A percentile compares a stretch with the other conserved stretches of the same genome.
Evolutionary conservation across 2,329 filamentous ascomycete genomes (phyloP).

Genomic region (Acephala macrosclerotiorum): DNA sequence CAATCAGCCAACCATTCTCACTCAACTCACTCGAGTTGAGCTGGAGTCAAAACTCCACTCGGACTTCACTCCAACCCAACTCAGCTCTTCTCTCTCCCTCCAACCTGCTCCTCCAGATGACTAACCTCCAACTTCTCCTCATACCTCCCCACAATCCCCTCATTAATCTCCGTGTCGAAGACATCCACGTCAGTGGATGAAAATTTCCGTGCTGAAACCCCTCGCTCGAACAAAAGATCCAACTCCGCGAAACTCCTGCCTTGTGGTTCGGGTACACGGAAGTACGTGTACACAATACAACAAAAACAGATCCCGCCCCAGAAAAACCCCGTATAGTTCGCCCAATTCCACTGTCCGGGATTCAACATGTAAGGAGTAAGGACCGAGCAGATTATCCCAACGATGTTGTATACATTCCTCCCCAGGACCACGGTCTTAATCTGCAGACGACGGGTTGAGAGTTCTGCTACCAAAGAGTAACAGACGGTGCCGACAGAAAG

Average conservation of each 20-base stretch:
- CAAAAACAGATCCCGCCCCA: slow-evolving; percentile 73
- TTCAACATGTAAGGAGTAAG: slow-evolving; percentile 95
- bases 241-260: slow-evolving; percentile 87
- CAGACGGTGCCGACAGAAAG: slow-evolving; percentile 88
- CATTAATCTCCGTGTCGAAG: slow-evolving; percentile 38
- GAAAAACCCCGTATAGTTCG: slow-evolving; percentile 81
- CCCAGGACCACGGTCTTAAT: slow-evolving; percentile 93
- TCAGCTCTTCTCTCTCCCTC: slow-evolving; percentile 5
- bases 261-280: slow-evolving; percentile 79
- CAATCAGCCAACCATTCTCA: too few species aligned
- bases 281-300: slow-evolving; percentile 74
- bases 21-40: too few species aligned
- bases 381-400: slow-evolving; percentile 82
- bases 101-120: slow-evolving; percentile 14
- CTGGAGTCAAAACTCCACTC: background rate
- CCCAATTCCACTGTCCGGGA: slow-evolving; percentile 85
- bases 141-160: slow-evolving; percentile 32
- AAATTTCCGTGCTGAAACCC: slow-evolving; percentile 55
- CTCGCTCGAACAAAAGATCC: slow-evolving; percentile 82
- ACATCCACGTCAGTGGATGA: slow-evolving; percentile 41
- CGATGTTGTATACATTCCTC: slow-evolving; percentile 74
- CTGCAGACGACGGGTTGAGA: slow-evolving; percentile 82
- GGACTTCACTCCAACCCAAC: background rate
- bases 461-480: slow-evolving; percentile 86
- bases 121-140: slow-evolving; percentile 73